These are phyloP conservation scores for Dioscorea dumetorum DNA, from an alignment of 106 monocot genomes.

Conservation along the genomic window DNA sequence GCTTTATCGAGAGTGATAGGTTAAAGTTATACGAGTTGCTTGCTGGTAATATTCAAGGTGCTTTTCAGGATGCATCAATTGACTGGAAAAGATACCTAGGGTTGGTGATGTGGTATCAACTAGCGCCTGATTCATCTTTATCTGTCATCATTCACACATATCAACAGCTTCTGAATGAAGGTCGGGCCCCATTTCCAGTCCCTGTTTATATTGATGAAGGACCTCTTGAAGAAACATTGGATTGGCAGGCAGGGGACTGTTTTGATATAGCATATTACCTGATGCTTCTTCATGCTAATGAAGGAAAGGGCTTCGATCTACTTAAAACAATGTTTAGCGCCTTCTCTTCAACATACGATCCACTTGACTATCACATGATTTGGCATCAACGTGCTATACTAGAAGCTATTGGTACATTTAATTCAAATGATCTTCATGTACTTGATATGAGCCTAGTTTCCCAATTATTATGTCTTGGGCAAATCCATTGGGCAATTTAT, in stretches of 20 bases:
- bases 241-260: slow-evolving; percentile 55
- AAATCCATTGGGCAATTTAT: slow-evolving; percentile 97
- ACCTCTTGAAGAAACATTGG: slow-evolving; percentile 44
- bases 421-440: slow-evolving; percentile 69
- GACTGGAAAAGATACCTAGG: slow-evolving; percentile 96
- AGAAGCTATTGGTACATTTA: slow-evolving; percentile 70
- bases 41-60: slow-evolving; percentile 75
- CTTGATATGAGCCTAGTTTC: slow-evolving; percentile 86
- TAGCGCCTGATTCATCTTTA: slow-evolving; percentile 74
- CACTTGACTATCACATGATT: slow-evolving; percentile 97
- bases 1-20: slow-evolving; percentile 71
- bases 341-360: slow-evolving; percentile 79
- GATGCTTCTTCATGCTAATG: slow-evolving; percentile 93
- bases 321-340: slow-evolving; percentile 92
- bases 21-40: slow-evolving; percentile 80
- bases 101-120: slow-evolving; percentile 84
- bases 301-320: slow-evolving; percentile 32
- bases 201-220: slow-evolving; percentile 93
- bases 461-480: slow-evolving; percentile 79
- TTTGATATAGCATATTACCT: slow-evolving; percentile 94
- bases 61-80: slow-evolving; percentile 46
- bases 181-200: slow-evolving; percentile 81
- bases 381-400: slow-evolving; percentile 85
- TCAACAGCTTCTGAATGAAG: slow-evolving; percentile 73
- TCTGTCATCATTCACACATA: slow-evolving; percentile 60